phyloP scores from a whole-genome alignment of 352 stramenopile species.

The Pythium dissotocum region DNA sequence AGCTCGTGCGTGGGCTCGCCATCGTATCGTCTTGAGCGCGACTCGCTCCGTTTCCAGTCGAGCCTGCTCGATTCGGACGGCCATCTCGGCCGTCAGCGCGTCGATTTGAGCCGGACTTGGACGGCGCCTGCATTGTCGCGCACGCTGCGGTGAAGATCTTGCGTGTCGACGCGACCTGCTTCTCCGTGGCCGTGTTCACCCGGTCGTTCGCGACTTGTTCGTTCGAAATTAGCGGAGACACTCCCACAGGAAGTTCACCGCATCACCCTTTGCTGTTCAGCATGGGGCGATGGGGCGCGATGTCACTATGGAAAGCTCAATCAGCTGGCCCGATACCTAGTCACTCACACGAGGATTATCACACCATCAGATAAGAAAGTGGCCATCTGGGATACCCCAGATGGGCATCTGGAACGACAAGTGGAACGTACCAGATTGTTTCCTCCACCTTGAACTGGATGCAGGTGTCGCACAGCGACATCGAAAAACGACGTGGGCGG shows the following conservation, averaged over 20 bases:
- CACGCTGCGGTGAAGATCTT: neutral
- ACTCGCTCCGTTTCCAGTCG: neutral
- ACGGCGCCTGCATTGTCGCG: slow-evolving; percentile 12
- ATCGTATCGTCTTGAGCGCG: slow-evolving; percentile 17
- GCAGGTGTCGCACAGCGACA: neutral
- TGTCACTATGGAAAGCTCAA: slow-evolving; percentile 8
- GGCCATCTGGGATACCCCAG: slow-evolving; percentile 1
- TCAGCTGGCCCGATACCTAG: neutral
- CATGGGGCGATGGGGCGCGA: slow-evolving; percentile 16
- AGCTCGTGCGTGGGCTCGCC: slow-evolving; percentile 56
- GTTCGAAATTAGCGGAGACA: neutral
- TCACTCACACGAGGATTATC: slow-evolving; percentile 14
- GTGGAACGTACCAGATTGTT: slow-evolving; percentile 21
- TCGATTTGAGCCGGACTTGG: neutral
- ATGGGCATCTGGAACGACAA: slow-evolving; percentile 2
- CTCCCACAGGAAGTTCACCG: neutral
- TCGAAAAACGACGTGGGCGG: neutral
- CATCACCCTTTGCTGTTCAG: slow-evolving; percentile 21
- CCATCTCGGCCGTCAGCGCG: neutral
- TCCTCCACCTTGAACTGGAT: slow-evolving; percentile 21
- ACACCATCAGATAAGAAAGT: neutral
- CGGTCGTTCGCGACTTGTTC: neutral
- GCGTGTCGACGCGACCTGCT: neutral
- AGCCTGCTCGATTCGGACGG: slow-evolving; percentile 4
- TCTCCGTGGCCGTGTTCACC: neutral